Evolutionary conservation across 768 basidiomycete genomes (phyloP), one percentile per base, ranked within the genome.

Genomic region (Pisolithus tinctorius): DNA sequence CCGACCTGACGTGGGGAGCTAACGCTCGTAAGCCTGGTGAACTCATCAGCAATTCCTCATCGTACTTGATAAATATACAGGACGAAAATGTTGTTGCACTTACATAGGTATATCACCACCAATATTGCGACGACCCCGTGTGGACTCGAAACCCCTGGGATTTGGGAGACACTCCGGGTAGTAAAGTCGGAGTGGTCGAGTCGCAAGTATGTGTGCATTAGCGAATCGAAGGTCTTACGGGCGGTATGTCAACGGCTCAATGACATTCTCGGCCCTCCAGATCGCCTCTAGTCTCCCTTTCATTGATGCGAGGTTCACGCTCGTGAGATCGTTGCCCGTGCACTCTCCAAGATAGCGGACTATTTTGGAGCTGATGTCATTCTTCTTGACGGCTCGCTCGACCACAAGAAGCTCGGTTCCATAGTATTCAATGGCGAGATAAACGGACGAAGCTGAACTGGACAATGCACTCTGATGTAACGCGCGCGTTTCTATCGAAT

Each of bases 181-280:
- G 20, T 20, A 20, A 20, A 2, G 20, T 20, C 2, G 20, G 20
- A 20, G 20, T 20, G 20, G 20, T 20, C 20, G 20, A 20, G 20
- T 20, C 20, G 20, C 20, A 20, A 20, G 1, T 20, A 20, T 20
- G 20, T 2, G 20, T 20, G 2, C 20, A 20, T 20, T 20, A 20
- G 20, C 20, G 20, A 20, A 20, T 20, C 20, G 20, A 20, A 54
- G 95, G 96, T 39, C 80, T 99, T 20, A 97, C 95, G 29, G 95
- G 96, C 6, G 92, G 94, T 2, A 97, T 99, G 91, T n/a, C 93
- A 20, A 93, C 93, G 6, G 93, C 96, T 48, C 98, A 99, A 71
- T 96, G 0, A 88, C 93, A 13, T 95, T 93, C 11, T 90, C 93
- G 0, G 68, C 71, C 7, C 74, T 93, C 40, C 74, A 98, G 31